Conservation (phyloP, 805 yeast species). For the Wickerhamomyces sydowiorum region DNA sequence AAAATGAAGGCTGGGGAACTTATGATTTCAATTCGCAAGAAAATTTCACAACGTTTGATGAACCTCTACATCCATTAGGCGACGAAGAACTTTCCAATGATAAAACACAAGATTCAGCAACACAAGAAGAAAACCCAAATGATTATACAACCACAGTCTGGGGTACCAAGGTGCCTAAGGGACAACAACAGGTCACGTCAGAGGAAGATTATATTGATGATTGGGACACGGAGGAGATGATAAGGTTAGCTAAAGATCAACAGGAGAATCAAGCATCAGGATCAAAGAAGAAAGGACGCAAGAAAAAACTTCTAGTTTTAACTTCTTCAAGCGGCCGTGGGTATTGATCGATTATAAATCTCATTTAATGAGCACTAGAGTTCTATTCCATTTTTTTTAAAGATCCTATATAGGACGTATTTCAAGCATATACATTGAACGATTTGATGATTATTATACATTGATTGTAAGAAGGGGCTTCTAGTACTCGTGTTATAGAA, state of each 20-base stretch:
- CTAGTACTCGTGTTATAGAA: neutral
- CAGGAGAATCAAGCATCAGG: neutral
- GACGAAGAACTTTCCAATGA: slow-evolving; percentile 10
- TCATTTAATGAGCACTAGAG: neutral
- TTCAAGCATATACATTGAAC: neutral
- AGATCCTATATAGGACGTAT: neutral
- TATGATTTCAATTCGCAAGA: slow-evolving; percentile 24
- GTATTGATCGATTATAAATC: neutral
- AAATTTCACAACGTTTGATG: slow-evolving; percentile 19
- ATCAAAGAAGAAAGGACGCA: slow-evolving; percentile 14
- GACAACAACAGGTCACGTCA: slow-evolving; percentile 17
- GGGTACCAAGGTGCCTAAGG: slow-evolving; percentile 53
- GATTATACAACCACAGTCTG: slow-evolving; percentile 55
- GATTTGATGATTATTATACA: neutral
- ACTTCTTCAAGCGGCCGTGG: slow-evolving; percentile 8
- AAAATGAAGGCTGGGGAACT: slow-evolving; percentile 36
- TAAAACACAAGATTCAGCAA: slow-evolving; percentile 1
- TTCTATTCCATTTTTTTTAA: neutral
- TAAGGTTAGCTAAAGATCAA: slow-evolving; percentile 13
- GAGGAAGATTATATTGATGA: slow-evolving; percentile 28
- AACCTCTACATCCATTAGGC: slow-evolving; percentile 28
- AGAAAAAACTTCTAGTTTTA: slow-evolving; percentile 13
- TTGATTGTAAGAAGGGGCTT: neutral
- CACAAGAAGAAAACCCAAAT: slow-evolving; percentile 12
- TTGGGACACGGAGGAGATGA: slow-evolving; percentile 22